These are phyloP conservation scores for Cyclanthera cordifolia DNA, from an alignment of 306 rosid species.

Conservation along the genomic window DNA sequence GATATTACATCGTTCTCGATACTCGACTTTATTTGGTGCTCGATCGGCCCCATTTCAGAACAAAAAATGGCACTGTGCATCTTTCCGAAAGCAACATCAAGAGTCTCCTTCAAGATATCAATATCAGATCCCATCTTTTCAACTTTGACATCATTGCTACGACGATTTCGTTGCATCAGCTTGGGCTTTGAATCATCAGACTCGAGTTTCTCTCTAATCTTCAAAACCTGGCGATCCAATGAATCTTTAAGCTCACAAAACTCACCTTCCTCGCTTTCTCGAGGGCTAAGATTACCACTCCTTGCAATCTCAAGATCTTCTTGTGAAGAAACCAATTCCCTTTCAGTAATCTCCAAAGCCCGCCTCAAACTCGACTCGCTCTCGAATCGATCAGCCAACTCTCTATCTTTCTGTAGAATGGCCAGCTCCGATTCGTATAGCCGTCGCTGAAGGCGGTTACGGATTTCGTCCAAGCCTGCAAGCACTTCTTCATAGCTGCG, in stretches of 20 bases:
- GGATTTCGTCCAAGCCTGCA: slow-evolving; percentile 47
- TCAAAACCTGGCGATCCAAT: slow-evolving; percentile 5
- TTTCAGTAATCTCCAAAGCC: slow-evolving; percentile 41
- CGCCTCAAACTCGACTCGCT: slow-evolving; percentile 36
- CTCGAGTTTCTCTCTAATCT: too few species aligned
- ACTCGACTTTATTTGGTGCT: slow-evolving; percentile 49
- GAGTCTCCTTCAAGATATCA: slow-evolving; percentile 55
- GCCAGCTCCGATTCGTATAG: slow-evolving; percentile 55
- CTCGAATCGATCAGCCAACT: slow-evolving; percentile 32
- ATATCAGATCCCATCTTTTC: slow-evolving; percentile 81
- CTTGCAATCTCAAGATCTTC: slow-evolving; percentile 20
- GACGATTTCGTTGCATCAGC: too few species aligned
- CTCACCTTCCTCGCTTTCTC: slow-evolving; percentile 18
- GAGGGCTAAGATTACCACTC: background rate
- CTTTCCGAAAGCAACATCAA: slow-evolving; percentile 67
- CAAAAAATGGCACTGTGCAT: slow-evolving; percentile 47
- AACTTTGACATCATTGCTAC: slow-evolving; percentile 27
- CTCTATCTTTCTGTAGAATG: slow-evolving; percentile 53
- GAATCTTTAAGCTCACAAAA: slow-evolving; percentile 1
- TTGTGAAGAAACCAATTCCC: slow-evolving; percentile 29
- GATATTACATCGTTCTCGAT: slow-evolving; percentile 47
- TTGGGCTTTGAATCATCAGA: slow-evolving; percentile 15
- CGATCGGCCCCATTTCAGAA: slow-evolving; percentile 57
- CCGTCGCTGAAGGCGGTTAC: slow-evolving; percentile 54
- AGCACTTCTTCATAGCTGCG: slow-evolving; percentile 49